phyloP scores from a whole-genome alignment of 768 basidiomycete genomes.

The Chlorophyllum brunneum region DNA sequence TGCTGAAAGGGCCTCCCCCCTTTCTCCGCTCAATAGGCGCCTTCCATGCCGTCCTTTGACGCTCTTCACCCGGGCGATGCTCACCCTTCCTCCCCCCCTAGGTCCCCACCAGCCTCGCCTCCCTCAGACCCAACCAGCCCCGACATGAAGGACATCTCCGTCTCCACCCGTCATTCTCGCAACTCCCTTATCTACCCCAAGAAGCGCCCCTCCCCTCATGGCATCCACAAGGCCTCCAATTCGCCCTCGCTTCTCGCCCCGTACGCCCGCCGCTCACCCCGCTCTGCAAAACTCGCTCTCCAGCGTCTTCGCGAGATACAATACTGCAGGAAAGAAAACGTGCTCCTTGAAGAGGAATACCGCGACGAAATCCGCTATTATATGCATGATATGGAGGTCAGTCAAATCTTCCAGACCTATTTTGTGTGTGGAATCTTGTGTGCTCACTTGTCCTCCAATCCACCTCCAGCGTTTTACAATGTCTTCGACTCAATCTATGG shows the following conservation, averaged over 20 bases:
- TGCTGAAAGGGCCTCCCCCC: slow-evolving; percentile 4
- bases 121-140: slow-evolving; percentile 37
- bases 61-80: slow-evolving; percentile 22
- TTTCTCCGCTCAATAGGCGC: slow-evolving; percentile 20
- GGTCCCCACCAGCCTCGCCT: slow-evolving; percentile 41
- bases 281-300: slow-evolving; percentile 56
- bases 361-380: slow-evolving; percentile 87
- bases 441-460: slow-evolving; percentile 16
- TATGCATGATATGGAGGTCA: slow-evolving; percentile 99
- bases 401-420: slow-evolving; percentile 26
- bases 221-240: slow-evolving; percentile 66
- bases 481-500: slow-evolving; percentile 94
- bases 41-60: slow-evolving; percentile 19
- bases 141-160: slow-evolving; percentile 79
- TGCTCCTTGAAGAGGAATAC: slow-evolving; percentile 93
- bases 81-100: slow-evolving; percentile 27
- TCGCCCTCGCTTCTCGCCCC: slow-evolving; percentile 49
- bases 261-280: slow-evolving; percentile 59
- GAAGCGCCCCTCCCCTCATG: slow-evolving; percentile 83
- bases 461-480: slow-evolving; percentile 68
- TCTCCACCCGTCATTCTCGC: slow-evolving; percentile 55
- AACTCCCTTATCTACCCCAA: slow-evolving; percentile 70
- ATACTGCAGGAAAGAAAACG: slow-evolving; percentile 63
- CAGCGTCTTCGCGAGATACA: slow-evolving; percentile 71
- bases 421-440: background rate